Evolutionary conservation across 2,329 filamentous ascomycete genomes (phyloP).

Genomic region (Talaromyces amestolkiae): DNA sequence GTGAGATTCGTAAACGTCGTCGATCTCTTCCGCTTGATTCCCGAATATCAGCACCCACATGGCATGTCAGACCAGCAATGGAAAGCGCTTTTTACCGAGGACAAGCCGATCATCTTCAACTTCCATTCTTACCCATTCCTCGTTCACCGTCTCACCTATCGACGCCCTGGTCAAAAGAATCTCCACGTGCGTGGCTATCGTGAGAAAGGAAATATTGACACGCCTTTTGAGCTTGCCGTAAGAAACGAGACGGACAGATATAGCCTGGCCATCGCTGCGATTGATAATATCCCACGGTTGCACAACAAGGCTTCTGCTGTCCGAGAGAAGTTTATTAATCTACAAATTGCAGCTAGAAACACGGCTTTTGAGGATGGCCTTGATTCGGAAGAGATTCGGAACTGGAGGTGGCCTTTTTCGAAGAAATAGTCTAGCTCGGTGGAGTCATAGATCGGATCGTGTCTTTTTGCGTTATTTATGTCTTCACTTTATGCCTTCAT

Average conservation of each 20-base stretch:
- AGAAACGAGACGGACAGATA: conserved; percentile 75
- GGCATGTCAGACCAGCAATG: conserved; percentile 67
- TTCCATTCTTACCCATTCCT: conserved; percentile 83
- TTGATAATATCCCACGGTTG: conserved; percentile 64
- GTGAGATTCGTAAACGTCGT: conserved; percentile 78
- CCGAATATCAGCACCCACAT: conserved; percentile 68
- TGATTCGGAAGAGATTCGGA: conserved; percentile 63
- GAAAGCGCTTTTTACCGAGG: conserved; percentile 66
- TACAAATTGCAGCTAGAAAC: conserved; percentile 62
- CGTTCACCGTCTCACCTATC: conserved; percentile 73
- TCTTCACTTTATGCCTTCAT: background rate
- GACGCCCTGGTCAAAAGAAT: conserved; percentile 65
- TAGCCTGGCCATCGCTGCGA: conserved; percentile 72
- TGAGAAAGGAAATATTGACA: conserved; percentile 83
- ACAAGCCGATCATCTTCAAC: conserved; percentile 76
- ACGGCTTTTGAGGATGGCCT: conserved; percentile 68
- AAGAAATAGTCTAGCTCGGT: conserved; percentile 17
- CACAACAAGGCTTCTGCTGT: conserved; percentile 62
- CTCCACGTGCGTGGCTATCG: conserved; percentile 75
- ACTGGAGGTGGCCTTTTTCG: conserved; percentile 63
- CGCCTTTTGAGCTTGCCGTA: conserved; percentile 73
- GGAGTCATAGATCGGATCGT: background rate
- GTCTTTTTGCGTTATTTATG: background rate
- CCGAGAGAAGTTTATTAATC: conserved; percentile 62
- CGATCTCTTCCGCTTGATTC: conserved; percentile 77